Evolutionary conservation across 1,284 basidiomycete species (phyloP).

Genomic region (Ceratobasidium papillatum): DNA sequence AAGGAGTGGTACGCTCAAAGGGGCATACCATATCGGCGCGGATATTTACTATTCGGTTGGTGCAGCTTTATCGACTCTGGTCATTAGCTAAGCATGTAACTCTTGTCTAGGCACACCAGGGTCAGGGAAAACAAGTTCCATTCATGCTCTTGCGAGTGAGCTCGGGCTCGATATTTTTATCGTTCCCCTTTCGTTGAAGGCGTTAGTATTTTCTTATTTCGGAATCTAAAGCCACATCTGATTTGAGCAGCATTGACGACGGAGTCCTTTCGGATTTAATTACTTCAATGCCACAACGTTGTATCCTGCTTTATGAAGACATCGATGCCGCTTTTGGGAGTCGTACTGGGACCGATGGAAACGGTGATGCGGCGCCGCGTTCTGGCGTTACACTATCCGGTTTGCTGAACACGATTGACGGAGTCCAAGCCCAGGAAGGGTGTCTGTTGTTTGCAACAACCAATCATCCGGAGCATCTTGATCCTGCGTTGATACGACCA

Average conservation of each 20-base stretch:
- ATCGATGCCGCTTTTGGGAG: constrained; percentile 65
- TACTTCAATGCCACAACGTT: constrained; percentile 59
- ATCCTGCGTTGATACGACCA: constrained; percentile 61
- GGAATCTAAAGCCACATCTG: not conserved
- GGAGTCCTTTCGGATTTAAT: constrained; percentile 57
- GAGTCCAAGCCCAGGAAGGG: constrained; percentile 60
- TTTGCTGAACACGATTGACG: constrained; percentile 64
- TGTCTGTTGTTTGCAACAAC: constrained; percentile 66
- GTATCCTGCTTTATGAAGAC: constrained; percentile 64
- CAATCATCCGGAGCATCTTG: constrained; percentile 63
- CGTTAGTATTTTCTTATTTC: constrained; percentile 52
- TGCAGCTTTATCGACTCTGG: constrained; percentile 52
- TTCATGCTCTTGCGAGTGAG: constrained; percentile 64
- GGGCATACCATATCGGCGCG: constrained; percentile 64
- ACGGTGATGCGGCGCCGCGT: constrained; percentile 38
- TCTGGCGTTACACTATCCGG: constrained; percentile 58
- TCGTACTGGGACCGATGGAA: constrained; percentile 47
- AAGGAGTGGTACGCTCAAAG: constrained; percentile 61
- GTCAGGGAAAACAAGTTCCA: constrained; percentile 59
- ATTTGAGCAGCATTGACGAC: constrained; percentile 58
- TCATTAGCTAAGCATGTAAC: constrained; percentile 55
- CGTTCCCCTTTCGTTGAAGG: constrained; percentile 61
- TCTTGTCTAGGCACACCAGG: constrained; percentile 22
- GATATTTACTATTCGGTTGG: constrained; percentile 64
- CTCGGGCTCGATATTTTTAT: constrained; percentile 67